Percentiles rank a stretch among this genome's conserved stretches.
These are phyloP conservation scores for Saccharum hybrid DNA, from an alignment of 202 grass and related monocot genomes.

Conservation along the genomic window DNA sequence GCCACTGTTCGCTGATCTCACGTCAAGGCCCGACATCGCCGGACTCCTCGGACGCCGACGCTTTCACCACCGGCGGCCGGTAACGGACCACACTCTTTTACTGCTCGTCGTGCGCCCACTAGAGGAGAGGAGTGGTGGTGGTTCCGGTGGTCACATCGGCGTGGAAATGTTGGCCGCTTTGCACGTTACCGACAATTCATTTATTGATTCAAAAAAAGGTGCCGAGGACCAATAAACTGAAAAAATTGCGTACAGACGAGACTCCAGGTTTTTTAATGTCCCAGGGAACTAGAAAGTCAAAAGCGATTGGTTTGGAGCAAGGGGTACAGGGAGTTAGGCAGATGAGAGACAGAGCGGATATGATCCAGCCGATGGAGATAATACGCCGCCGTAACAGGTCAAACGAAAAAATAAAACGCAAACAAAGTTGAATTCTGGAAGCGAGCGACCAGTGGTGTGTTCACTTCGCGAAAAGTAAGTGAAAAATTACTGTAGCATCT, in stretches of 20 bases:
- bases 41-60: slow-evolving; percentile 35
- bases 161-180: slow-evolving; percentile 29
- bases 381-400: slow-evolving; percentile 15
- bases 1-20: slow-evolving; percentile 12
- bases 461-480: too few species aligned
- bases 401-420: neutral
- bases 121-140: slow-evolving; percentile 17
- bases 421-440: slow-evolving; percentile 5
- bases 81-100: neutral
- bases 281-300: slow-evolving; percentile 34
- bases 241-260: slow-evolving; percentile 27
- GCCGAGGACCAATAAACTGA: slow-evolving; percentile 26
- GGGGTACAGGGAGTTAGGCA: slow-evolving; percentile 44
- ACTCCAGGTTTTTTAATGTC: slow-evolving; percentile 6
- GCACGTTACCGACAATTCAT: slow-evolving; percentile 53
- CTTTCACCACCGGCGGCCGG: neutral
- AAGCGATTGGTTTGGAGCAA: neutral
- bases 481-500: too few species aligned
- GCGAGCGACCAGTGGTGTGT: too few species aligned
- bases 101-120: slow-evolving; percentile 31
- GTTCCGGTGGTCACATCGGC: slow-evolving; percentile 52
- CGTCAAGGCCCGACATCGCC: slow-evolving; percentile 32
- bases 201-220: slow-evolving; percentile 16
- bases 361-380: neutral
- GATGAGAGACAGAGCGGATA: slow-evolving; percentile 4